Percentiles rank a stretch among this genome's conserved stretches.
These are phyloP conservation scores for Otatea glauca DNA, from an alignment of 176 grass and related monocot species.

Conservation along the genomic window DNA sequence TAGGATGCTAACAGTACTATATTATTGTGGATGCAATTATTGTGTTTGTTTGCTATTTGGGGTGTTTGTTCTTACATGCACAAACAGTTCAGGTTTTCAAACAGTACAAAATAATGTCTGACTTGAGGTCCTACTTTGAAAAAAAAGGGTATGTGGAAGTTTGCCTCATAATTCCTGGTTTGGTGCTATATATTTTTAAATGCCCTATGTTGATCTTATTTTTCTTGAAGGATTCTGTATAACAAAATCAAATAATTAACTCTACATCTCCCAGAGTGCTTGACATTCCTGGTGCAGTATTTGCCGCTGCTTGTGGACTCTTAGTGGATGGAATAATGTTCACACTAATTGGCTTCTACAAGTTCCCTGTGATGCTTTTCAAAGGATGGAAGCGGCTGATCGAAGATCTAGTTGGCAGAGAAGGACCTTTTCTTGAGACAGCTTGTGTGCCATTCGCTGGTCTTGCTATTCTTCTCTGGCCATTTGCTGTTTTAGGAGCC, in stretches of 20 bases:
- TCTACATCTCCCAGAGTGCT: slow-evolving; percentile 64
- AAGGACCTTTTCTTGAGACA: slow-evolving; percentile 93
- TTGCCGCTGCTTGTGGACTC: slow-evolving; percentile 62
- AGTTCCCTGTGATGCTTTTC: slow-evolving; percentile 92
- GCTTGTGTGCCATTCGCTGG: slow-evolving; percentile 92
- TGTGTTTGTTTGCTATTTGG: slow-evolving; percentile 29
- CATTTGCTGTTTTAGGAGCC: slow-evolving; percentile 83
- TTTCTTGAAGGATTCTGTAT: slow-evolving; percentile 16
- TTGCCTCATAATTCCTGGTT: background rate
- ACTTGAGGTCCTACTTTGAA: background rate
- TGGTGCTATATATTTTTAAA: slow-evolving; percentile 10
- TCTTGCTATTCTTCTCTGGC: slow-evolving; percentile 94
- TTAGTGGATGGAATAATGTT: slow-evolving; percentile 71
- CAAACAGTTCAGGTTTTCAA: background rate
- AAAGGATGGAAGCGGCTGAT: slow-evolving; percentile 95
- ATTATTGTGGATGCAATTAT: background rate
- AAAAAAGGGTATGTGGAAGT: background rate
- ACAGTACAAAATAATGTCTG: background rate
- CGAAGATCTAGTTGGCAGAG: slow-evolving; percentile 83
- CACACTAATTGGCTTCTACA: slow-evolving; percentile 69
- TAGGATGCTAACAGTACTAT: background rate
- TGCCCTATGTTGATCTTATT: background rate
- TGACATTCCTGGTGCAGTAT: slow-evolving; percentile 68
- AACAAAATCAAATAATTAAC: slow-evolving; percentile 36
- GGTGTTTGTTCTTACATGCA: slow-evolving; percentile 10